Evolutionary conservation across 23 red algal species (phyloP), one percentile per base, ranked within the genome.

Genomic region (Gracilariopsis chorda): DNA sequence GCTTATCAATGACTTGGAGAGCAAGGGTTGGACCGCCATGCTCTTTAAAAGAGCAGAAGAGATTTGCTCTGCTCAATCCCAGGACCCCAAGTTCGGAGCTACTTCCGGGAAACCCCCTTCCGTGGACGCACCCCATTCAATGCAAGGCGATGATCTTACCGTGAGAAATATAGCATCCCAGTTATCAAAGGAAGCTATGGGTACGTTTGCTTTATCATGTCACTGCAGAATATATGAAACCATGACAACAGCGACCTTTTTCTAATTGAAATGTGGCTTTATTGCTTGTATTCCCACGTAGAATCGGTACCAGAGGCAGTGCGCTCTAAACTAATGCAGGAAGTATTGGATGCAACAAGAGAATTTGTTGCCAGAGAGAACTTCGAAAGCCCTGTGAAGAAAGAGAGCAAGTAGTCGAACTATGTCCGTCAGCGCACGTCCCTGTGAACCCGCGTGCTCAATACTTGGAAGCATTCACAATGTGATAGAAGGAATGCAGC

Each of bases 251-350:
- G 13, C 4, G 4, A 4, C 8, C 40, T 73, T 14, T 23, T 39
- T 9, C 7, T 39, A 20, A 1, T 35, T 46, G 55, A 59, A 27
- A 39, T 68, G 8, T 36, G 20, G 42, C 40, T 73, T n/a, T 73
- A 27, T 7, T 47, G 28, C 8, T 14, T 25, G 42, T 24, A 23
- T 73, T 73, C 32, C 42, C n/a, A n/a, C n/a, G n/a, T n/a, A n/a
- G 67, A 36, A 27, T 73, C 67, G 42, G 67, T 73, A 12, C 67
- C 67, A 23, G 67, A 73, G 3, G 25, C 67, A 1, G 67, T 73
- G 67, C 67, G 67, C 32, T 73, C 67, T 3, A 73, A 73, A 24
- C 32, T 73, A 42, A 73, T 73, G 67, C 67, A 73, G n/a, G 67
- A 73, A 42, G 39, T 73, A 5, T 46, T 73, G 67, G 67, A 73